Conservation (phyloP, 2,329 filamentous ascomycete genomes). For the Penicillium sclerotiorum region DNA sequence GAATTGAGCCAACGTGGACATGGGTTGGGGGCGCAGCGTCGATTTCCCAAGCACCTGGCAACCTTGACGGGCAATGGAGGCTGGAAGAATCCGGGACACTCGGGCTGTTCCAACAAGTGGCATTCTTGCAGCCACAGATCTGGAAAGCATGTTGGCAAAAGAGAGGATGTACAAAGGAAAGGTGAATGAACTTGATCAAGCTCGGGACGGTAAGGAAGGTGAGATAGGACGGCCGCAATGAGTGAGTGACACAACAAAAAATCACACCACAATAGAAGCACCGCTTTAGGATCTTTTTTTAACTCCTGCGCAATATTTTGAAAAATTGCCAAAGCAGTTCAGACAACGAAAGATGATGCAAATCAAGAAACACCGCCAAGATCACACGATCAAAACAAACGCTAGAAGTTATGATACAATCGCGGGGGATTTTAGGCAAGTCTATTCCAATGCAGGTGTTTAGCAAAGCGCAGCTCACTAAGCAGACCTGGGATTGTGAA, state of each 20-base stretch:
- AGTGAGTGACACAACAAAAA: not conserved
- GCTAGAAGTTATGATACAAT: not conserved
- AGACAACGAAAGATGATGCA: not conserved
- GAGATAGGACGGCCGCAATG: not conserved
- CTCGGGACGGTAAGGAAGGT: not conserved
- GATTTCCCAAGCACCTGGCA: constrained; percentile 3
- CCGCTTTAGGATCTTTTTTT: not conserved
- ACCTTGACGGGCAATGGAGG: no score
- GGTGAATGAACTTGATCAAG: not conserved
- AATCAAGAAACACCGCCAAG: not conserved
- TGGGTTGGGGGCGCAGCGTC: constrained; percentile 6
- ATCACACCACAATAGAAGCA: not conserved
- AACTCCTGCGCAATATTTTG: not conserved
- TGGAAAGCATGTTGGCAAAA: constrained; percentile 19
- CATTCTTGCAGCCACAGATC: constrained; percentile 8
- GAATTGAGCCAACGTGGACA: constrained; percentile 13
- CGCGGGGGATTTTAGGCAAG: not conserved
- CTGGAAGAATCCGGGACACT: no score
- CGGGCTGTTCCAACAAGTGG: constrained; percentile 9
- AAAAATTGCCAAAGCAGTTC: no score
- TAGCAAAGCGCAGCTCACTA: not conserved
- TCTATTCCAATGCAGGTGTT: not conserved
- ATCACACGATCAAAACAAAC: constrained; percentile 4
- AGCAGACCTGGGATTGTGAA: not conserved
- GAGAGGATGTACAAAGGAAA: constrained; percentile 5